Percentiles rank a stretch among this genome's conserved stretches.
Conservation (phyloP, 23 red algal species). For the Gracilaria domingensis region DNA sequence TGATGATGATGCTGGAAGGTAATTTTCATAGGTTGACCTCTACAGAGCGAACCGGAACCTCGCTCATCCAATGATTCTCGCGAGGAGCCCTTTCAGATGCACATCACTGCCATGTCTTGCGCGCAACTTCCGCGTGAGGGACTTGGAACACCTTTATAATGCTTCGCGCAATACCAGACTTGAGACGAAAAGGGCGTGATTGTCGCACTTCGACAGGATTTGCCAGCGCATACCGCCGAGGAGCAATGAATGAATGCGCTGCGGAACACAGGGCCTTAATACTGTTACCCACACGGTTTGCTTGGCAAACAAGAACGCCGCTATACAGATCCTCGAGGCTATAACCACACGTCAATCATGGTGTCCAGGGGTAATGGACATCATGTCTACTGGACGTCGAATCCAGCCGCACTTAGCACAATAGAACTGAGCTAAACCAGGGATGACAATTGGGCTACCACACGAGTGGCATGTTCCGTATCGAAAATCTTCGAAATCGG, state of each 20-base stretch:
- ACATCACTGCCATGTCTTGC: too few species aligned
- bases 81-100: too few species aligned
- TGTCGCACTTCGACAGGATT: too few species aligned
- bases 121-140: too few species aligned
- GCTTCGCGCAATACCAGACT: too few species aligned
- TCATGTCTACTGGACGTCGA: conserved; percentile 8
- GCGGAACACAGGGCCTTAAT: too few species aligned
- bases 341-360: conserved; percentile 42
- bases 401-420: conserved; percentile 55
- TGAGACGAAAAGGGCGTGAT: too few species aligned
- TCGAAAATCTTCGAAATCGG: conserved; percentile 20
- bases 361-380: conserved; percentile 27
- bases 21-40: not conserved
- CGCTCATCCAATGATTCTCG: not conserved
- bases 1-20: too few species aligned
- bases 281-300: too few species aligned
- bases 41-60: not conserved
- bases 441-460: conserved; percentile 42
- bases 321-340: not conserved
- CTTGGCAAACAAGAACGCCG: not conserved
- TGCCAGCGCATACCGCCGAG: too few species aligned
- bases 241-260: too few species aligned
- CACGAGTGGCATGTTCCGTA: conserved; percentile 42
- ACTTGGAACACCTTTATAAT: too few species aligned
- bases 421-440: conserved; percentile 44